phyloP scores from a whole-genome alignment of 768 basidiomycete species.

The Trametes cubensis region DNA sequence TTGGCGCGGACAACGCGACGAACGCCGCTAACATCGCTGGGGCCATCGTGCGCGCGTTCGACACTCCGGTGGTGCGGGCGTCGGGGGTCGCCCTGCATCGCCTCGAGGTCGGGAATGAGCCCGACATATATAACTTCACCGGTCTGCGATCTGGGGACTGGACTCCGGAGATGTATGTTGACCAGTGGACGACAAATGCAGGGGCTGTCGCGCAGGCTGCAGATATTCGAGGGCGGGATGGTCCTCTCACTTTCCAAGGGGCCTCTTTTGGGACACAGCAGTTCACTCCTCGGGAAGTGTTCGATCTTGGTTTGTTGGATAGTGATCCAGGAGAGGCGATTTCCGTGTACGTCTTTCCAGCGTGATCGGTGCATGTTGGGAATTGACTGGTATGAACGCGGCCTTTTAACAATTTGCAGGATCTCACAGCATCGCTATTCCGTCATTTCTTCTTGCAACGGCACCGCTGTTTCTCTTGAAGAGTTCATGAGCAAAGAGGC shows the following conservation, averaged over 20 bases:
- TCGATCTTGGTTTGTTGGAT: constrained; percentile 52
- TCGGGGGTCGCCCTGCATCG: constrained; percentile 35
- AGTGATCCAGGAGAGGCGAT: constrained; percentile 53
- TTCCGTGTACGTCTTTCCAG: constrained; percentile 47
- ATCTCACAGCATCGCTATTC: constrained; percentile 56
- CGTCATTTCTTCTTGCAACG: constrained; percentile 58
- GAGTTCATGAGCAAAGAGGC: constrained; percentile 67
- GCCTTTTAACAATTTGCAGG: background rate
- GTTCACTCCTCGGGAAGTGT: constrained; percentile 66
- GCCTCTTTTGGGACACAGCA: constrained; percentile 32
- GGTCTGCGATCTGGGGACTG: constrained; percentile 32
- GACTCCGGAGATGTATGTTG: constrained; percentile 34
- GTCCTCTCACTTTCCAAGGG: constrained; percentile 30
- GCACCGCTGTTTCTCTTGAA: constrained; percentile 54
- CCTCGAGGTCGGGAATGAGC: constrained; percentile 39
- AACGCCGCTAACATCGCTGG: constrained; percentile 37
- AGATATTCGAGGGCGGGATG: constrained; percentile 19
- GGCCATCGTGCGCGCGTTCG: constrained; percentile 36
- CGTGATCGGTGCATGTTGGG: background rate
- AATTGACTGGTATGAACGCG: background rate
- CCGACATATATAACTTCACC: constrained; percentile 38
- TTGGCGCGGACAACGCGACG: constrained; percentile 43
- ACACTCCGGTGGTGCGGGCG: constrained; percentile 22
- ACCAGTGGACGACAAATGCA: constrained; percentile 33
- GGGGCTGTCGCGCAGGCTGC: constrained; percentile 28